Evolutionary conservation across 305 asterid genomes (phyloP), one percentile per base, ranked within the genome.

Genomic region (Fraxinus ornus): DNA sequence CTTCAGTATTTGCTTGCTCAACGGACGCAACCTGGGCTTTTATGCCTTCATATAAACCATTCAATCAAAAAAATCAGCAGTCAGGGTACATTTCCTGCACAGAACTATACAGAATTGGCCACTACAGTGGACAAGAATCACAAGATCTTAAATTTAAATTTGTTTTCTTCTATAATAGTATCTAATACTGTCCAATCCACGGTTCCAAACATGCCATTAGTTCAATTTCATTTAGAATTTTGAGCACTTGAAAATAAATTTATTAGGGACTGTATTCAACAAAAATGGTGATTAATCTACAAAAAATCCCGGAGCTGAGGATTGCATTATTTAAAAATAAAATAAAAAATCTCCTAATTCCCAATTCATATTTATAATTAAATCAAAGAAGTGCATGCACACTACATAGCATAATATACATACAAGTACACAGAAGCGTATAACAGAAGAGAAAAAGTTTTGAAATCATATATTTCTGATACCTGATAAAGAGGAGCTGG

Each of bases 21-120:
- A 84, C 68, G 0, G 93, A 79, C 5, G 94, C 92, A 85, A 91
- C 94, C 90, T 94, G 95, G 28, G 95, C 93, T 90, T 88, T 94
- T 85, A 93, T 83, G 76, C 93, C 98, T 92, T 86, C 81, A 86
- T 30, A 83, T 30, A 15, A 49, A 80, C 52, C 70, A 66, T 70
- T 77, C 85, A 71, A 35, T 32, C 37, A 68, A 32, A 35, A 76
- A 82, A 13, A 32, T 24, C 17, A 17, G 71, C 74, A 70, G 44
- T 37, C 26, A 21, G 68, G 68, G 68, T 7, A 57, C 26, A 21
- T 57, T 57, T 57, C 28, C 68, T 57, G 26, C 68, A 57, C 68
- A 19, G 68, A n/a, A 57, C 68, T 57, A 57, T 19, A 57, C 24
- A n/a, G 26, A 57, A 57, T 57, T 57, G 9, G 26, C 68, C 68